phyloP scores from a whole-genome alignment of 176 grass and related monocot species.

The maize (Zea mays) region Zm-B73-REFERENCE-NAM-5.0 NC_050099.1:104724501-104725000 shows the following conservation, averaged over 20 bases:
- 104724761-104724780: constrained; percentile 36
- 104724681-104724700: not conserved
- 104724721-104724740: not conserved
- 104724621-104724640: not conserved
- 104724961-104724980: constrained; percentile 73
- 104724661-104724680: not conserved
- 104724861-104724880: constrained; percentile 52
- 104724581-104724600: constrained; percentile 23
- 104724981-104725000: constrained; percentile 65
- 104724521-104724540: not conserved
- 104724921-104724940: not conserved
- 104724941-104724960: constrained; percentile 29
- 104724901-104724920: not conserved
- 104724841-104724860: constrained; percentile 52
- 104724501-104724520: constrained; percentile 16
- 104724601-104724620: not conserved
- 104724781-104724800: constrained; percentile 48
- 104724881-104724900: constrained; percentile 70
- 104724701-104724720: not conserved
- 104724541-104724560: not conserved
- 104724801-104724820: constrained; percentile 71
- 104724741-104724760: not conserved
- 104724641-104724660: not conserved
- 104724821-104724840: constrained; percentile 51
- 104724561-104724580: constrained; percentile 28